These are phyloP conservation scores for Brassica nigra DNA, from an alignment of 345 rosid genomes.

Conservation along the genomic window DNA sequence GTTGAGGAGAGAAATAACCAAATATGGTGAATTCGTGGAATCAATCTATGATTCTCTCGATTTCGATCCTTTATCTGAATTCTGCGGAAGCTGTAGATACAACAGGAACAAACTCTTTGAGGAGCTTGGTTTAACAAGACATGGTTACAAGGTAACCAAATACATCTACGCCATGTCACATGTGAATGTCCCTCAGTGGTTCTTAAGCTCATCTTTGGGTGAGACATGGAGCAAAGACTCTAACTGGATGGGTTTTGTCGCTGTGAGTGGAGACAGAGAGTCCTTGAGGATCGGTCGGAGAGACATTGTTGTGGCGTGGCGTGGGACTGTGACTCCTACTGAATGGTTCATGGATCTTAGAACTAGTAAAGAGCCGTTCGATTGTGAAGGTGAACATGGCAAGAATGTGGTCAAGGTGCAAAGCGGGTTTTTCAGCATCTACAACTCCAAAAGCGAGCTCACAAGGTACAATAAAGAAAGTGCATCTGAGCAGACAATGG, in stretches of 20 bases:
- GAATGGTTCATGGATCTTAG: slow-evolving; percentile 62
- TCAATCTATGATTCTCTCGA: slow-evolving; percentile 68
- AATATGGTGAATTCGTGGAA: slow-evolving; percentile 61
- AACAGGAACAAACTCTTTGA: slow-evolving; percentile 55
- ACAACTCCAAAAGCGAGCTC: slow-evolving; percentile 50
- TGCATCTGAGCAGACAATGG: slow-evolving; percentile 64
- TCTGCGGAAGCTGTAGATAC: slow-evolving; percentile 63
- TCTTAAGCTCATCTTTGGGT: slow-evolving; percentile 47
- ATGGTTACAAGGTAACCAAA: slow-evolving; percentile 56
- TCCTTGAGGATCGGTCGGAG: slow-evolving; percentile 51
- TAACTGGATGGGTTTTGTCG: slow-evolving; percentile 71
- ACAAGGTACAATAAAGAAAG: slow-evolving; percentile 58
- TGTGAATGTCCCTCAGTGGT: slow-evolving; percentile 63
- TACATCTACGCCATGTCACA: slow-evolving; percentile 71
- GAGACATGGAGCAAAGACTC: slow-evolving; percentile 76
- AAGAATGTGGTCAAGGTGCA: slow-evolving; percentile 51
- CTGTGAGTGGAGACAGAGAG: slow-evolving; percentile 54
- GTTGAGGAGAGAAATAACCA: slow-evolving; percentile 56
- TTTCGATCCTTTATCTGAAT: slow-evolving; percentile 62
- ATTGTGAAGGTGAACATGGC: slow-evolving; percentile 21
- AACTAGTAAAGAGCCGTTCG: slow-evolving; percentile 44
- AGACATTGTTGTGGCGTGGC: slow-evolving; percentile 66
- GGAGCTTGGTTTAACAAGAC: slow-evolving; percentile 49
- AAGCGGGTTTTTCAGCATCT: slow-evolving; percentile 56
- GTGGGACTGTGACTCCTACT: slow-evolving; percentile 67